Evolutionary conservation across 139 green algal genomes (phyloP), one percentile per base, ranked within the genome.

Genomic region (Nannochloris sp.): DNA sequence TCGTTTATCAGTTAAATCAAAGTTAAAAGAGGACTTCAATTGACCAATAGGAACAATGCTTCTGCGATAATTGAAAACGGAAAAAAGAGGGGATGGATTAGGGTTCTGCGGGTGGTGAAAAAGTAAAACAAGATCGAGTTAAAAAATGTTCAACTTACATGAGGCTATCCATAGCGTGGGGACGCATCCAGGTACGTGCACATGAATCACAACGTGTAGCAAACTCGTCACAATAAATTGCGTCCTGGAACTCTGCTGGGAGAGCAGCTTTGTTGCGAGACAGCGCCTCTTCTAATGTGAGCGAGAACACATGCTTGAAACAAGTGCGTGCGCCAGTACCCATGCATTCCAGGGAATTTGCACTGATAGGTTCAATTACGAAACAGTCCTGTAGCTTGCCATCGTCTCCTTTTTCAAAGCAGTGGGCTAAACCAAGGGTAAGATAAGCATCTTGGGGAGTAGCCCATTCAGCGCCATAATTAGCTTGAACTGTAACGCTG

Each of bases 101-200:
- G 31, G 25, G 27, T 8, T 59, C n/a, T n/a, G n/a, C n/a, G n/a
- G n/a, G n/a, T n/a, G n/a, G n/a, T n/a, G n/a, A n/a, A n/a, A n/a
- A n/a, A n/a, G n/a, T n/a, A 51, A 51, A 51, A 51, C 42, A 51
- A 19, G 19, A 51, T 19, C 19, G 42, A 51, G 19, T 19, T 51
- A 51, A 51, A 51, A 19, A 19, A 51, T 51, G 19, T 3, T 42
- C 23, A 24, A 57, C 60, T 70, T 53, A 90, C 87, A 92, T 83
- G 23, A 95, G 80, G 67, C 90, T 90, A 63, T 96, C 90, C 73
- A 92, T 72, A 0, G 90, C 83, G 65, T 97, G 90, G 2, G 80
- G 68, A 0, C 90, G 64, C 63, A 79, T 83, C 90, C 90, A 96
- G 0, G 90, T 96, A 54, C 90, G 79, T 0, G 82, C 83, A 3